phyloP scores from a whole-genome alignment of 2,329 filamentous ascomycete species.

The Coniochaeta prunicola region DNA sequence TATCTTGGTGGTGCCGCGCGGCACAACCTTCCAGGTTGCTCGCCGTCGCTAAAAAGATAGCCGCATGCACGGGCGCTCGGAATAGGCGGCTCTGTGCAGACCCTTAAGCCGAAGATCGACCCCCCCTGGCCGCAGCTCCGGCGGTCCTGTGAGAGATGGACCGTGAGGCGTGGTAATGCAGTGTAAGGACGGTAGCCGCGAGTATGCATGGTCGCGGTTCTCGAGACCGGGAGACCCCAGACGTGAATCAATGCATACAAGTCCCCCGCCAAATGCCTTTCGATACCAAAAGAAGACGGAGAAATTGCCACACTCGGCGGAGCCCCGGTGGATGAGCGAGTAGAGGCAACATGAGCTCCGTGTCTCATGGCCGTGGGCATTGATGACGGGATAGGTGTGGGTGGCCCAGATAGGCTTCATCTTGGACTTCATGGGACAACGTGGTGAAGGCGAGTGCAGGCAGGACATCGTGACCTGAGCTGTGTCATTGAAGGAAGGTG shows the following conservation, averaged over 20 bases:
- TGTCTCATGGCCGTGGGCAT: neutral
- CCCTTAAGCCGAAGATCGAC: neutral
- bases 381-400: neutral
- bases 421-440: neutral
- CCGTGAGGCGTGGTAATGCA: neutral
- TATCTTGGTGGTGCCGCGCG: neutral
- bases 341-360: neutral
- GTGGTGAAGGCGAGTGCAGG: neutral
- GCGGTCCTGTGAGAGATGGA: slow-evolving; percentile 1
- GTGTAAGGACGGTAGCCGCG: neutral
- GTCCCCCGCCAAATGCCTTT: neutral
- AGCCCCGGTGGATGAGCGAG: neutral
- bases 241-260: too few species aligned
- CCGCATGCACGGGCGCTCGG: neutral
- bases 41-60: neutral
- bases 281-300: neutral
- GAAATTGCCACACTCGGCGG: neutral
- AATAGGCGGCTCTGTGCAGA: neutral
- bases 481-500: neutral
- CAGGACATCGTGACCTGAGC: neutral
- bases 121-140: slow-evolving; percentile 1
- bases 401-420: neutral
- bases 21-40: neutral
- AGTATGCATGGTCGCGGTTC: neutral
- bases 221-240: neutral